Conservation (phyloP, 2,329 filamentous ascomycete genomes). For the Talaromyces sp. region DNA sequence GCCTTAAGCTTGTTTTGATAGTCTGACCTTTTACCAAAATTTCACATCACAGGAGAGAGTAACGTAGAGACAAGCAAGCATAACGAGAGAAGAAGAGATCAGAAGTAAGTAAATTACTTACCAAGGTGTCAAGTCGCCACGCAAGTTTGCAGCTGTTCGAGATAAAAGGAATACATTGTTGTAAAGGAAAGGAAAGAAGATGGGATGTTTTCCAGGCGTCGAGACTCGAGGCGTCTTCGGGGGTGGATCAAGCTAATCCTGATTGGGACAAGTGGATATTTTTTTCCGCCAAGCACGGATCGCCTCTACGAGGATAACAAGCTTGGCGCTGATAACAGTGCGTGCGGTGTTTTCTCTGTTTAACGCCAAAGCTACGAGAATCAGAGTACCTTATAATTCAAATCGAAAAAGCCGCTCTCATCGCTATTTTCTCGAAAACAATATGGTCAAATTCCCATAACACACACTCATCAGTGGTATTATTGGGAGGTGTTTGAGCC, state of each 20-base stretch:
- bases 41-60: conserved; percentile 36
- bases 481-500: not conserved
- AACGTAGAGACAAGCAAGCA: not conserved
- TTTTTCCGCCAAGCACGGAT: not conserved
- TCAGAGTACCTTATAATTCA: not conserved
- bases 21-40: conserved; percentile 45
- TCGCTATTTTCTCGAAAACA: not conserved
- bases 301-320: not conserved
- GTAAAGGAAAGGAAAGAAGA: not conserved
- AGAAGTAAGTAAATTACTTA: not conserved
- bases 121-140: not conserved
- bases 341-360: not conserved
- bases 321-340: not conserved
- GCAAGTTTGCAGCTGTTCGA: not conserved
- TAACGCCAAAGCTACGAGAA: not conserved
- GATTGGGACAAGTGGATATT: conserved; percentile 1
- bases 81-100: not conserved
- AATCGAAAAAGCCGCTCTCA: not conserved
- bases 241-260: not conserved
- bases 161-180: not conserved
- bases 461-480: not conserved
- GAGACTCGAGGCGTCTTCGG: not conserved
- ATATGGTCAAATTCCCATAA: not conserved
- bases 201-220: not conserved
- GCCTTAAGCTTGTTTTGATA: conserved; percentile 13